These are phyloP conservation scores for Teunomyces aglyptinius DNA, from an alignment of 805 yeast species.

Conservation along the genomic window DNA sequence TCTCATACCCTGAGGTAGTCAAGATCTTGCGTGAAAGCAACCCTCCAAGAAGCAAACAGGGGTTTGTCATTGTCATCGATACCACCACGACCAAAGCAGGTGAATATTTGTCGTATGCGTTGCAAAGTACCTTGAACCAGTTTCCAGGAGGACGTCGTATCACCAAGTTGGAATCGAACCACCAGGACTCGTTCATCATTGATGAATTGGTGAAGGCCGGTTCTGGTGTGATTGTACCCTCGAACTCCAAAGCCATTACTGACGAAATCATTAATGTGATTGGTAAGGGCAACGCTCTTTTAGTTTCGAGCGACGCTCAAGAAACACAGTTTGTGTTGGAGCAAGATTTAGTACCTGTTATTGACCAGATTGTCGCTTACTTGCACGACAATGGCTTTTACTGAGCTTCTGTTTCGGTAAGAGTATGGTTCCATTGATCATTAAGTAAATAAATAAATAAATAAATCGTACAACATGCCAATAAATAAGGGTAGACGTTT, in stretches of 20 bases:
- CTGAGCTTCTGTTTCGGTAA: conserved; percentile 16
- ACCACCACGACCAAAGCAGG: conserved; percentile 48
- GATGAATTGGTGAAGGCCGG: conserved; percentile 86
- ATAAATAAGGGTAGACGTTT: not conserved
- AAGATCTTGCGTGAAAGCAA: conserved; percentile 84
- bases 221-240: conserved; percentile 70
- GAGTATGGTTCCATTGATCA: not conserved
- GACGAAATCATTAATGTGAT: conserved; percentile 57
- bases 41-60: conserved; percentile 89
- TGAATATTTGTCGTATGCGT: conserved; percentile 66
- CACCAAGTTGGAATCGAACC: conserved; percentile 45
- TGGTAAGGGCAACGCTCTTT: conserved; percentile 56
- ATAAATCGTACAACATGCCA: conserved; percentile 2
- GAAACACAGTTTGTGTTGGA: conserved; percentile 10
- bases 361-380: conserved; percentile 68
- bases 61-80: conserved; percentile 70
- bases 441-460: conserved; percentile 1
- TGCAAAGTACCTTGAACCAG: conserved; percentile 88
- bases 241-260: conserved; percentile 45
- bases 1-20: conserved; percentile 95
- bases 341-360: conserved; percentile 38
- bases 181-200: conserved; percentile 59
- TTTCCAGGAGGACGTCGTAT: conserved; percentile 80
- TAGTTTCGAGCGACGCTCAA: conserved; percentile 18
- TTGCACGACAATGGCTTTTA: conserved; percentile 85